A percentile compares a stretch with the other conserved stretches of the same genome.
Evolutionary conservation across 768 basidiomycete genomes (phyloP).

Genomic region (Symmetrospora coprosmae): DNA sequence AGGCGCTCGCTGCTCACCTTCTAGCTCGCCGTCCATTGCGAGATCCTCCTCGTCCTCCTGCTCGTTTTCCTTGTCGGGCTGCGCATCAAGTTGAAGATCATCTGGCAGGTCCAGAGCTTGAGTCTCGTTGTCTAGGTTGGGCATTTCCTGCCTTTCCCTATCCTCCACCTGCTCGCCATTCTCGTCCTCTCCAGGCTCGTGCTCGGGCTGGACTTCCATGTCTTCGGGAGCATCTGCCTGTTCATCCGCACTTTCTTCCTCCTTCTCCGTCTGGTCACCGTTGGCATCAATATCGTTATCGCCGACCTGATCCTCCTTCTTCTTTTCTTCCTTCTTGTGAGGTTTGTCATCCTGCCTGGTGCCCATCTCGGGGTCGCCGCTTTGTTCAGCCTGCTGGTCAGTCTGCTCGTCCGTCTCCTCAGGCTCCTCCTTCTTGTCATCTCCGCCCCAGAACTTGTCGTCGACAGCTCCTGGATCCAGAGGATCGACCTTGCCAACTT

Average conservation of each 20-base stretch:
- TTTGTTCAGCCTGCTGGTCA: conserved; percentile 40
- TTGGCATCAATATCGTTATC: conserved; percentile 33
- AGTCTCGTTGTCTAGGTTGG: conserved; percentile 62
- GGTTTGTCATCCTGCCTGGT: conserved; percentile 56
- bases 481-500: conserved; percentile 64
- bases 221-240: conserved; percentile 63
- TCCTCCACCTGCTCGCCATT: conserved; percentile 59
- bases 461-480: conserved; percentile 72
- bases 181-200: conserved; percentile 41
- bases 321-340: conserved; percentile 37
- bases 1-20: too few relatives aligned
- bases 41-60: conserved; percentile 35
- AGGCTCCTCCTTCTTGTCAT: conserved; percentile 43
- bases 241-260: conserved; percentile 33
- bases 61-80: conserved; percentile 30
- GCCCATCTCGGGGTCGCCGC: conserved; percentile 53
- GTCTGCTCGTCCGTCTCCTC: conserved; percentile 52
- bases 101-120: conserved; percentile 81
- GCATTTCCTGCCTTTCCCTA: conserved; percentile 55
- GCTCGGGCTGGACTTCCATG: conserved; percentile 34
- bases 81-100: conserved; percentile 49
- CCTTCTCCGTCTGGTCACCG: conserved; percentile 41
- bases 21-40: conserved; percentile 36
- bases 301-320: conserved; percentile 32
- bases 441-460: conserved; percentile 94